Base-by-base conservation (phyloP, 345 rosid species). In the Acer negundo region DNA sequence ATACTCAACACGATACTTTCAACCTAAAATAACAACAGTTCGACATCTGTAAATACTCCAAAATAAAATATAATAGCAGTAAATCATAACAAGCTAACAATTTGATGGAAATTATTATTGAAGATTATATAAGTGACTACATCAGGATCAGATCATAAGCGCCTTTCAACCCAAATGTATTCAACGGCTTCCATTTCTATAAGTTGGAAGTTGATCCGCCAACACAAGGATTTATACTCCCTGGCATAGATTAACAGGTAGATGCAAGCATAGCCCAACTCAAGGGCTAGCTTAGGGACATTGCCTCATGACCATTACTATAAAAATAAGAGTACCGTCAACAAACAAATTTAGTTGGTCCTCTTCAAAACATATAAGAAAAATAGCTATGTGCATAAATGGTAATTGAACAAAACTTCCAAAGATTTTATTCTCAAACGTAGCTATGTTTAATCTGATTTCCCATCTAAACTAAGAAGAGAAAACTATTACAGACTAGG, bases 1-100 rank as follows among this genome's bases (percentile, higher is more conserved):
- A 92, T 90, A 82, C 97, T 95, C 88, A 92, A 86, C 62, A 95
- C 87, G 64, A 93, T 93, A 80, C 96, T 95, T 79, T 95, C 95
- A 75, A 91, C 97, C 95, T 91, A 90, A 80, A 28, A 69, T 28
- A 72, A 1, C 17, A 85, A 31, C 44, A 53, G 17, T 76, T 42
- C 4, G 20, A 67, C 53, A 28, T 8, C 1, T 17, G 12, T 24
- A 31, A 75, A 62, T 28, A 2, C 31, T 47, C 47, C n/a, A 28
- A 62, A n/a, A 28, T 16, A 53, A 23, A 46, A 55, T 3, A 47
- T 17, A 65, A 28, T 10, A 4, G n/a, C 2, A 61, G 67, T 17
- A 26, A 64, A 75, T 53, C 8, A 53, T 51, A 19, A 63, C 9
- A 24, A 31, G 11, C 44, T 31, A 20, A 17, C 70, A 75, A 64